Conservation (phyloP, 768 basidiomycete genomes). For the Imleria badia region DNA sequence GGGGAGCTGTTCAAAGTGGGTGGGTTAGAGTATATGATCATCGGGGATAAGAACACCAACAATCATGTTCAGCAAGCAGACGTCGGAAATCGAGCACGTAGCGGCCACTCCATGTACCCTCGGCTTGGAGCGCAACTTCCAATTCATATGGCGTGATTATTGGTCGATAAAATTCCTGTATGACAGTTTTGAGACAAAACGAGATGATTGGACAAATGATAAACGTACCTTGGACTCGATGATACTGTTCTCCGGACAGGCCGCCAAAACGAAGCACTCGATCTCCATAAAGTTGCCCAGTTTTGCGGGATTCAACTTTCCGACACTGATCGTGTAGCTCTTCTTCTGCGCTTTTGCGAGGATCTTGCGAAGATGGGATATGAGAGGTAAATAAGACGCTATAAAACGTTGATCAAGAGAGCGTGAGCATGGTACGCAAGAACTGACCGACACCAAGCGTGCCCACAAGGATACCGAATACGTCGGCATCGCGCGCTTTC, state of each 20-base stretch:
- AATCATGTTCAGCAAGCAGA: constrained; percentile 43
- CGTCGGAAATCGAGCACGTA: constrained; percentile 76
- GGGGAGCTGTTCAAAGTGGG: constrained; percentile 4
- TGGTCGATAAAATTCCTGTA: constrained; percentile 90
- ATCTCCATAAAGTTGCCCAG: too few relatives aligned
- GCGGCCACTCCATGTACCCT: too few relatives aligned
- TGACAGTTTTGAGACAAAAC: not conserved
- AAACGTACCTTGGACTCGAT: constrained; percentile 62
- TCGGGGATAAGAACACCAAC: constrained; percentile 11
- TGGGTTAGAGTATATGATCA: not conserved
- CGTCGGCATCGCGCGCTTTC: constrained; percentile 86
- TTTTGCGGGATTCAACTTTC: constrained; percentile 93
- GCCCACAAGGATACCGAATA: constrained; percentile 93
- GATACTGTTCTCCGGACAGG: constrained; percentile 91
- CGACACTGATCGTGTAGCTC: constrained; percentile 92
- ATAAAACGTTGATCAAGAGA: not conserved
- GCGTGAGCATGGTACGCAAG: not conserved
- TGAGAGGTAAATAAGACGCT: constrained; percentile 86
- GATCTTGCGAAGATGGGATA: constrained; percentile 73
- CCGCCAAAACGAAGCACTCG: constrained; percentile 89
- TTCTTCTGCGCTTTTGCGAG: constrained; percentile 76
- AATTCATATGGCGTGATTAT: constrained; percentile 92
- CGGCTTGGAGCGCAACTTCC: constrained; percentile 70
- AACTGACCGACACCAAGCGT: constrained; percentile 83
- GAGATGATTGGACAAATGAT: not conserved